These are phyloP conservation scores for Xanthoconium purpureum DNA, from an alignment of 768 basidiomycete species.

Conservation along the genomic window DNA sequence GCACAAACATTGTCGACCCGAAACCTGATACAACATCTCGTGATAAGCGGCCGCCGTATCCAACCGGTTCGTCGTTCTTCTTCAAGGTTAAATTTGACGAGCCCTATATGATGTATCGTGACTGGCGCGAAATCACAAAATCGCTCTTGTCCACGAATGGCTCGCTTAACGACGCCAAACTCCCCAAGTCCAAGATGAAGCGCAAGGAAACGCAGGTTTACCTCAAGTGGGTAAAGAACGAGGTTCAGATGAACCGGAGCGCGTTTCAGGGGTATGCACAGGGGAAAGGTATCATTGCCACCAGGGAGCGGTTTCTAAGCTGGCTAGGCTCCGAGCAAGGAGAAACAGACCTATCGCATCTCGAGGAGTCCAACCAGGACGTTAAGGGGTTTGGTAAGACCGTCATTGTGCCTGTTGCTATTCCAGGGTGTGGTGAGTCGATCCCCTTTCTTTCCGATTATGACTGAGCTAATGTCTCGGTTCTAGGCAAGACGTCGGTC, in stretches of 20 bases:
- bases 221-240: conserved; percentile 75
- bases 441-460: not conserved
- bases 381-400: conserved; percentile 58
- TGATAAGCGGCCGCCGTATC: conserved; percentile 57
- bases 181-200: conserved; percentile 67
- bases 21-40: conserved; percentile 32
- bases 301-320: conserved; percentile 71
- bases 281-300: conserved; percentile 82
- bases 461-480: not conserved
- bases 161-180: conserved; percentile 30
- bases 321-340: conserved; percentile 60
- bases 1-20: conserved; percentile 57
- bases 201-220: conserved; percentile 78
- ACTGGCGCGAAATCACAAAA: conserved; percentile 95
- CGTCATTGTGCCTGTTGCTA: conserved; percentile 81
- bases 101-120: conserved; percentile 97
- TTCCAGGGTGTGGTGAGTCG: conserved; percentile 86
- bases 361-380: conserved; percentile 14
- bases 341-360: conserved; percentile 31
- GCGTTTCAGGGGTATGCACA: conserved; percentile 63
- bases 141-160: conserved; percentile 48
- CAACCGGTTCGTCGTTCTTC: conserved; percentile 84
- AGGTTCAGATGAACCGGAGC: conserved; percentile 59
- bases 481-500: conserved; percentile 81
- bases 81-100: conserved; percentile 99